Evolutionary conservation across 768 basidiomycete genomes (phyloP).

Genomic region (Tricholoma flavovirens): DNA sequence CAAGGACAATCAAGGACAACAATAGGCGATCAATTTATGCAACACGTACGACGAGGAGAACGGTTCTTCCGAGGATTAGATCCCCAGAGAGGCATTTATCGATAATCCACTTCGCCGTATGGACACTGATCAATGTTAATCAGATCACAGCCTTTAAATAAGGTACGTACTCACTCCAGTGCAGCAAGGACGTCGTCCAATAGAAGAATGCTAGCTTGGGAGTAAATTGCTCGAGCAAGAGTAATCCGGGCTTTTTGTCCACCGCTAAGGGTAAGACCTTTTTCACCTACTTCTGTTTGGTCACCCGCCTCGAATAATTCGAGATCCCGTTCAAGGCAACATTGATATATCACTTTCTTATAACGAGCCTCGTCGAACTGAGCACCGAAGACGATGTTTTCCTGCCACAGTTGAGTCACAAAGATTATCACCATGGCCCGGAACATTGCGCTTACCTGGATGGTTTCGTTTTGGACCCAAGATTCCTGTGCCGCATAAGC

Average conservation of each 20-base stretch:
- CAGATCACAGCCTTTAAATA: not conserved
- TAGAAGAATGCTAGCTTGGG: slow-evolving; percentile 53
- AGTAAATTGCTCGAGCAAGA: slow-evolving; percentile 41
- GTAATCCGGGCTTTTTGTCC: slow-evolving; percentile 48
- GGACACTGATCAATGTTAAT: slow-evolving; percentile 32
- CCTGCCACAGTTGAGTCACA: slow-evolving; percentile 24
- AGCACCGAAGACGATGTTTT: slow-evolving; percentile 80
- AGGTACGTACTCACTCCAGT: slow-evolving; percentile 36
- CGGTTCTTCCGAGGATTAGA: slow-evolving; percentile 70
- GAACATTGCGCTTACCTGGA: slow-evolving; percentile 33
- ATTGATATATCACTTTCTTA: slow-evolving; percentile 68
- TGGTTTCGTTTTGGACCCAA: slow-evolving; percentile 81
- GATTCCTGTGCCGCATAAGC: slow-evolving; percentile 82
- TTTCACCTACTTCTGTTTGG: slow-evolving; percentile 66
- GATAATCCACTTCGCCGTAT: slow-evolving; percentile 80
- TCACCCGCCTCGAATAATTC: slow-evolving; percentile 65
- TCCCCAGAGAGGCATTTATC: slow-evolving; percentile 76
- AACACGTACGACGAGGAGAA: slow-evolving; percentile 66
- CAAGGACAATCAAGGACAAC: not conserved
- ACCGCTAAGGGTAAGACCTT: slow-evolving; percentile 55
- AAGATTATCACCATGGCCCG: not conserved
- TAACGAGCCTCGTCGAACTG: slow-evolving; percentile 75
- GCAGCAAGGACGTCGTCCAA: slow-evolving; percentile 71
- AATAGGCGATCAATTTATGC: not conserved
- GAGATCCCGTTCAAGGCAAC: slow-evolving; percentile 69